phyloP scores from a whole-genome alignment of 2,329 filamentous ascomycete species.

The Lachnellula suecica region DNA sequence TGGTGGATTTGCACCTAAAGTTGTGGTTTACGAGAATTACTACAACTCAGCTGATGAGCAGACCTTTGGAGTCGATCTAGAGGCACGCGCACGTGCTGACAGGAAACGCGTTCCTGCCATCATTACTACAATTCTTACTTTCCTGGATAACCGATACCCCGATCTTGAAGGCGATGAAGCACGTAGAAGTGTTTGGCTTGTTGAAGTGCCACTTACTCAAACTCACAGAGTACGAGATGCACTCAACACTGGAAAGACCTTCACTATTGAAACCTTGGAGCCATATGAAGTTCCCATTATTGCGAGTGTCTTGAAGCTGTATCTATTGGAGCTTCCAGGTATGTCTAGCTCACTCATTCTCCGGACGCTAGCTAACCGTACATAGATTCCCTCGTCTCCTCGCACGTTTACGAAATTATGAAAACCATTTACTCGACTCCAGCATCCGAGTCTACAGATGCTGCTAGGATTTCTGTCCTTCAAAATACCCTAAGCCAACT shows the following conservation, averaged over 20 bases:
- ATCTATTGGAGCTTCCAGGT: conserved; percentile 93
- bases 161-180: conserved; percentile 96
- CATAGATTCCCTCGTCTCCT: conserved; percentile 93
- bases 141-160: conserved; percentile 94
- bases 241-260: conserved; percentile 83
- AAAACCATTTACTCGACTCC: conserved; percentile 93
- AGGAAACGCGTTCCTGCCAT: conserved; percentile 93
- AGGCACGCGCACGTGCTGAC: conserved; percentile 88
- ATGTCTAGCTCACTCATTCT: conserved; percentile 36
- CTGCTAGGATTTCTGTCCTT: conserved; percentile 81
- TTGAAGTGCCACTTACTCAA: conserved; percentile 82
- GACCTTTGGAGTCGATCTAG: conserved; percentile 97
- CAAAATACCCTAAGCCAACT: conserved; percentile 95
- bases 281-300: conserved; percentile 94
- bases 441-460: conserved; percentile 71
- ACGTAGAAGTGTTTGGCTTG: conserved; percentile 87
- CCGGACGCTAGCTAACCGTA: conserved; percentile 19
- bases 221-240: conserved; percentile 80
- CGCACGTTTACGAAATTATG: conserved; percentile 97
- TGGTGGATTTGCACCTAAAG: conserved; percentile 85
- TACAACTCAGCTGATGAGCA: conserved; percentile 98
- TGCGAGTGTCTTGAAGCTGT: conserved; percentile 88
- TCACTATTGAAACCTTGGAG: conserved; percentile 73
- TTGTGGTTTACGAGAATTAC: conserved; percentile 96
- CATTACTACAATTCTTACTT: conserved; percentile 89